Percentiles rank a stretch among this genome's conserved stretches.
Evolutionary conservation across 257 asterid genomes (phyloP).

Genomic region (Lithospermum erythrorhizon): DNA sequence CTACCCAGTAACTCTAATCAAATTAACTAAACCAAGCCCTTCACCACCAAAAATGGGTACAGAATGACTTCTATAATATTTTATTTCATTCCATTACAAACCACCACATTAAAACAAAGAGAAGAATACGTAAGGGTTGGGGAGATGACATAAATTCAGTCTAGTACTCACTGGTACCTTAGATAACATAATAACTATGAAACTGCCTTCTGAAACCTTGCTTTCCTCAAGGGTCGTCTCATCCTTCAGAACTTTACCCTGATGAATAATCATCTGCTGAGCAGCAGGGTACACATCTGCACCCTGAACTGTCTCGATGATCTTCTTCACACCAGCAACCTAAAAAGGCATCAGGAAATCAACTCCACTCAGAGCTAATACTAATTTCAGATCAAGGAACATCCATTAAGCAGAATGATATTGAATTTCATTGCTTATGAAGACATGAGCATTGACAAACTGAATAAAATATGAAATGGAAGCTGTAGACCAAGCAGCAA

Average conservation of each 20-base stretch:
- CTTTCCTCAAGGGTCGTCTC: conserved; percentile 64
- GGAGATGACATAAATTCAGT: neutral
- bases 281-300: conserved; percentile 60
- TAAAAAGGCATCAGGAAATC: conserved; percentile 13
- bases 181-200: conserved; percentile 66
- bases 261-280: conserved; percentile 81
- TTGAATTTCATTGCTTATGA: neutral
- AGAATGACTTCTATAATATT: neutral
- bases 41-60: neutral
- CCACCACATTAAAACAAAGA: neutral
- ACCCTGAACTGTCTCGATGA: conserved; percentile 62
- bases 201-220: conserved; percentile 70
- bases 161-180: conserved; percentile 33
- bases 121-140: neutral
- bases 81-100: neutral
- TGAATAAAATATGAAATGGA: neutral
- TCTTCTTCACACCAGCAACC: conserved; percentile 77
- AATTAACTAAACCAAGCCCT: neutral
- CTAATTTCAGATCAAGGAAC: neutral
- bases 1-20: neutral
- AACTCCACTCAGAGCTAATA: neutral
- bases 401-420: neutral
- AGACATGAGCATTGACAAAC: neutral
- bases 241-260: conserved; percentile 84
- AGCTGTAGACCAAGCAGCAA: neutral